Evolutionary conservation across 768 basidiomycete species (phyloP).

Genomic region (Amanita jacksonii): DNA sequence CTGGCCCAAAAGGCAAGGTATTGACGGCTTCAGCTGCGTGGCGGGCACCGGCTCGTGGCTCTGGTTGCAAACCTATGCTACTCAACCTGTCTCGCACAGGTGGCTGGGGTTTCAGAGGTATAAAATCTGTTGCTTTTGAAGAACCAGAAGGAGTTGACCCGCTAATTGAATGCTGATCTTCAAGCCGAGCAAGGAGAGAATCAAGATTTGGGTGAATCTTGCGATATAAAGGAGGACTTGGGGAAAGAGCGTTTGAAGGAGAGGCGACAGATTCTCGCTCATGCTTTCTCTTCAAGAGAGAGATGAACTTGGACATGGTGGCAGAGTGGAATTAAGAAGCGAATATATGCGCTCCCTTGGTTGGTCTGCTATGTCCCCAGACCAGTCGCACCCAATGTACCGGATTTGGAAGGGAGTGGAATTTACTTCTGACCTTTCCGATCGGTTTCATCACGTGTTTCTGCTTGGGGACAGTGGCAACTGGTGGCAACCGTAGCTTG

Average conservation of each 20-base stretch:
- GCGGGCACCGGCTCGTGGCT: neutral
- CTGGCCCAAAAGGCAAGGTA: neutral
- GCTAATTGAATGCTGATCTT: conserved; percentile 14
- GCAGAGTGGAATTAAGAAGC: neutral
- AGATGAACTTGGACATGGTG: conserved; percentile 4
- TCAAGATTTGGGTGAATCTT: conserved; percentile 32
- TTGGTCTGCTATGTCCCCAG: no score
- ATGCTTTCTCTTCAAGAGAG: conserved; percentile 3
- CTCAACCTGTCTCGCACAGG: neutral
- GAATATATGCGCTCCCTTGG: neutral
- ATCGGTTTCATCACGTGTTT: conserved; percentile 1
- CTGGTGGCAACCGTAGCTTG: no score
- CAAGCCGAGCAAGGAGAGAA: conserved; percentile 15
- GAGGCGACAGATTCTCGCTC: neutral
- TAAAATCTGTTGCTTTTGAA: neutral
- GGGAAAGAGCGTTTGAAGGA: neutral
- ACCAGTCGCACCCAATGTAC: neutral
- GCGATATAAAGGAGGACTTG: conserved; percentile 10
- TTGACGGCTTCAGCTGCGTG: neutral
- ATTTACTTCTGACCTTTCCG: no score
- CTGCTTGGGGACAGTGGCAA: no score
- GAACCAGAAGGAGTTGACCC: neutral
- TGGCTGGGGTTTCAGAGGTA: conserved; percentile 1
- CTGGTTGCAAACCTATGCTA: neutral
- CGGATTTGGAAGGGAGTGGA: conserved; percentile 3